phyloP scores from a whole-genome alignment of 768 basidiomycete species.

The Steccherinum ochraceum region DNA sequence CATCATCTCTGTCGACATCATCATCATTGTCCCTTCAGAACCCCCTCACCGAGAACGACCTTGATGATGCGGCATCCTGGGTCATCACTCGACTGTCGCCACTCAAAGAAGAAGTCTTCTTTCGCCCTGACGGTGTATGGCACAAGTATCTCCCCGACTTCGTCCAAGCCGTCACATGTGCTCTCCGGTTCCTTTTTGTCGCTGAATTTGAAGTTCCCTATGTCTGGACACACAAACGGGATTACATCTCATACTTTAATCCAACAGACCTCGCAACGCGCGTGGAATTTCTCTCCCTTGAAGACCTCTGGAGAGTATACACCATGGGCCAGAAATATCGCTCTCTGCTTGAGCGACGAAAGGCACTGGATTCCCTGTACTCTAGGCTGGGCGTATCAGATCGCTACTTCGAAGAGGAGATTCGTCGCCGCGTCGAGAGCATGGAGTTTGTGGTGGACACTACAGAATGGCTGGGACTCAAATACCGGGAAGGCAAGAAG shows the following conservation, averaged over 20 bases:
- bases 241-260: conserved; percentile 84
- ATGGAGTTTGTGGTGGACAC: conserved; percentile 89
- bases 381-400: conserved; percentile 62
- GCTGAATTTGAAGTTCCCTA: conserved; percentile 92
- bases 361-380: conserved; percentile 58
- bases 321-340: conserved; percentile 86
- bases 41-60: conserved; percentile 63
- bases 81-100: conserved; percentile 73
- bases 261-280: conserved; percentile 53
- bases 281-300: conserved; percentile 63
- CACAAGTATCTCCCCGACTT: conserved; percentile 58
- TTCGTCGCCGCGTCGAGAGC: conserved; percentile 62
- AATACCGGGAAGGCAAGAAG: conserved; percentile 68
- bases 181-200: conserved; percentile 77
- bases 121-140: conserved; percentile 56
- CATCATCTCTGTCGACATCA: conserved; percentile 70
- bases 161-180: conserved; percentile 71
- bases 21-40: conserved; percentile 56
- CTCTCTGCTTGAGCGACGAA: conserved; percentile 71
- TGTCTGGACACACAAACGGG: conserved; percentile 89
- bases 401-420: conserved; percentile 68
- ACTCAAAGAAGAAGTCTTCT: conserved; percentile 66
- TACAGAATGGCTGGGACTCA: conserved; percentile 85
- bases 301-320: conserved; percentile 90
- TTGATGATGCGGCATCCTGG: conserved; percentile 83